Evolutionary conservation across 768 basidiomycete genomes (phyloP).

Genomic region (Candolleomyces efflorescens): DNA sequence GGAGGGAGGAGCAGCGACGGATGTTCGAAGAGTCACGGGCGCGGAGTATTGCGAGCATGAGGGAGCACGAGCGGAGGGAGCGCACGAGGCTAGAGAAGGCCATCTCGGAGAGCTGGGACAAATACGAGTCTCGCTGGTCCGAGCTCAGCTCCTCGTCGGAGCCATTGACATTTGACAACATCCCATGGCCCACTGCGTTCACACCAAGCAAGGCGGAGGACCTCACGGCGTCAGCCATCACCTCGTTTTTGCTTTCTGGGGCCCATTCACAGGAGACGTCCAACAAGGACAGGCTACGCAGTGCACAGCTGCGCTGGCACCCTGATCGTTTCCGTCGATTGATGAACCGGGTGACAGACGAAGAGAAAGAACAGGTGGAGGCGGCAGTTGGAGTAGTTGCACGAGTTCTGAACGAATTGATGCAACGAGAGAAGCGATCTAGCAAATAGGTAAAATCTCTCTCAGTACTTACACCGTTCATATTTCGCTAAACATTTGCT

Average conservation of each 20-base stretch:
- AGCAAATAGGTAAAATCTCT: slow-evolving; percentile 2
- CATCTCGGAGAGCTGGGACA: slow-evolving; percentile 52
- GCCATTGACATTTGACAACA: slow-evolving; percentile 50
- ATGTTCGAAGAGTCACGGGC: slow-evolving; percentile 45
- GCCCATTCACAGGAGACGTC: slow-evolving; percentile 54
- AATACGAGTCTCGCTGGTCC: slow-evolving; percentile 67
- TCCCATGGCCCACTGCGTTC: slow-evolving; percentile 67
- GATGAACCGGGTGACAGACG: slow-evolving; percentile 44
- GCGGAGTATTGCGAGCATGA: slow-evolving; percentile 24
- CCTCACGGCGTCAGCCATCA: slow-evolving; percentile 51
- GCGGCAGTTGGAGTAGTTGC: slow-evolving; percentile 63
- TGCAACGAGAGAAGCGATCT: slow-evolving; percentile 32
- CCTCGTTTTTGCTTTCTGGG: slow-evolving; percentile 60
- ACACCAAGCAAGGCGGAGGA: slow-evolving; percentile 42
- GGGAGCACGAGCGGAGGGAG: slow-evolving; percentile 42
- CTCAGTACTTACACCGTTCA: no score
- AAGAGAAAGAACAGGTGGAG: slow-evolving; percentile 51
- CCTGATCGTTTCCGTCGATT: slow-evolving; percentile 71
- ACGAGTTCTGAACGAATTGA: slow-evolving; percentile 62
- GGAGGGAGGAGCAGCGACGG: slow-evolving; percentile 45
- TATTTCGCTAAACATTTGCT: no score
- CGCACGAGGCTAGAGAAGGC: slow-evolving; percentile 39
- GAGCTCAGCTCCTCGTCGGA: slow-evolving; percentile 41
- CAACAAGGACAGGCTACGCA: slow-evolving; percentile 61
- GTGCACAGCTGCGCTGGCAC: slow-evolving; percentile 73